Percentiles rank a stretch among this genome's conserved stretches.
Evolutionary conservation across 192 early-diverging fungal genomes (phyloP).

Genomic region (Kickxella alabastrina): DNA sequence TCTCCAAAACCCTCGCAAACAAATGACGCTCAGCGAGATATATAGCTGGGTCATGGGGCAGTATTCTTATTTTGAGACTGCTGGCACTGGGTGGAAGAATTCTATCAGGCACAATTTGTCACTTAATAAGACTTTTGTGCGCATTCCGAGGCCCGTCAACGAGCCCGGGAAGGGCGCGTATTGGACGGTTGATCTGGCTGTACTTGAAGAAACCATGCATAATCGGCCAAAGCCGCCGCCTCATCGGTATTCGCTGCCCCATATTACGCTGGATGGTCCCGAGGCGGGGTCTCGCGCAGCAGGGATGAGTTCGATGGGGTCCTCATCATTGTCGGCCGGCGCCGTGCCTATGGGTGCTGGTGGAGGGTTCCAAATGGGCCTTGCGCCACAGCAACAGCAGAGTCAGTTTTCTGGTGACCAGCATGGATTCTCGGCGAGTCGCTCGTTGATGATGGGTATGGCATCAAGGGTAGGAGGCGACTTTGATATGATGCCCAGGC

Average conservation of each 20-base stretch:
- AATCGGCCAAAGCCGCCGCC: slow-evolving; percentile 13
- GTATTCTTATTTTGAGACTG: slow-evolving; percentile 76
- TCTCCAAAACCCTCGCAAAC: slow-evolving; percentile 57
- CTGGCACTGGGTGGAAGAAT: slow-evolving; percentile 75
- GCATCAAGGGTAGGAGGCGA: slow-evolving; percentile 48
- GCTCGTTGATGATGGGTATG: slow-evolving; percentile 24
- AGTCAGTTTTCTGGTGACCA: background rate
- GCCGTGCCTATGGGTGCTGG: background rate
- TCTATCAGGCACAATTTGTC: slow-evolving; percentile 89
- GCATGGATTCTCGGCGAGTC: slow-evolving; percentile 2
- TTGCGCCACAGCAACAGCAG: slow-evolving; percentile 3
- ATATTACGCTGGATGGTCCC: too few species aligned
- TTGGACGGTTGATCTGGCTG: slow-evolving; percentile 68
- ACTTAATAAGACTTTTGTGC: slow-evolving; percentile 76
- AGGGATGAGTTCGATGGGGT: background rate
- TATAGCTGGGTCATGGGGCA: slow-evolving; percentile 75
- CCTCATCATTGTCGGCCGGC: background rate
- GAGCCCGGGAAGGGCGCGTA: slow-evolving; percentile 86
- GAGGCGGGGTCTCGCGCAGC: background rate
- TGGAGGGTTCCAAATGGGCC: too few species aligned
- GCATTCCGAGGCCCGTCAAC: slow-evolving; percentile 71
- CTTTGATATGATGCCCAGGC: slow-evolving; percentile 13
- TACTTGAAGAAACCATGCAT: slow-evolving; percentile 30
- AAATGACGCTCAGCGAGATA: slow-evolving; percentile 80
- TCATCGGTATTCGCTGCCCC: slow-evolving; percentile 24